Evolutionary conservation across 1,284 basidiomycete species (phyloP).

Genomic region (Ceratobasidium sp.): DNA sequence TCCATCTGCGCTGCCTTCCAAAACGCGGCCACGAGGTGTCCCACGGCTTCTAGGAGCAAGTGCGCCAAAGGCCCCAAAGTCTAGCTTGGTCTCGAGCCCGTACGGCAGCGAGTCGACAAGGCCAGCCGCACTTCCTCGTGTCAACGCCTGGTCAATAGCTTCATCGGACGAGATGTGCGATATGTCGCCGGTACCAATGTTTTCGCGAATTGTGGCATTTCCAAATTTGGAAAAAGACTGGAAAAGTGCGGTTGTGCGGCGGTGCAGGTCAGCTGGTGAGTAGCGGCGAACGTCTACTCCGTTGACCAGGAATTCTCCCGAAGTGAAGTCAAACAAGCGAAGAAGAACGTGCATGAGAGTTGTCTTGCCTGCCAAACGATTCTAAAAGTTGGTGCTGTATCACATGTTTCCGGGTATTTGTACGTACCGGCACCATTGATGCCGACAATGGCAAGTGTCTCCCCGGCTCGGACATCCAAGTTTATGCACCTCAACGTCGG

Average conservation of each 20-base stretch:
- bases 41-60: slow-evolving; percentile 27
- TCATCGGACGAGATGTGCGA: slow-evolving; percentile 55
- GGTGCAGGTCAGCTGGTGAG: slow-evolving; percentile 74
- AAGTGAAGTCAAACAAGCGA: slow-evolving; percentile 77
- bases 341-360: slow-evolving; percentile 82
- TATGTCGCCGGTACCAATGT: slow-evolving; percentile 77
- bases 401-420: slow-evolving; percentile 38
- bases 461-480: slow-evolving; percentile 74
- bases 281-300: slow-evolving; percentile 70
- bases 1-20: slow-evolving; percentile 17
- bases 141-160: slow-evolving; percentile 69
- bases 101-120: slow-evolving; percentile 71
- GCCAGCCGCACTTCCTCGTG: slow-evolving; percentile 70
- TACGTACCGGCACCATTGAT: slow-evolving; percentile 54
- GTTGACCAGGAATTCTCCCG: slow-evolving; percentile 73
- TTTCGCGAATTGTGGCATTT: slow-evolving; percentile 75
- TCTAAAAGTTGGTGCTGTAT: slow-evolving; percentile 45
- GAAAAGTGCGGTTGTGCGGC: slow-evolving; percentile 78
- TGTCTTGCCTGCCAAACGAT: slow-evolving; percentile 71
- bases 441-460: slow-evolving; percentile 84
- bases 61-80: slow-evolving; percentile 64
- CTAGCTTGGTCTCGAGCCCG: slow-evolving; percentile 73
- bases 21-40: slow-evolving; percentile 19
- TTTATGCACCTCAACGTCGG: slow-evolving; percentile 74
- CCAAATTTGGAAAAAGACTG: slow-evolving; percentile 81